A percentile compares a stretch with the other conserved stretches of the same genome.
phyloP scores from a whole-genome alignment of 164 flowering plant species.

The Berberis thunbergii region DNA sequence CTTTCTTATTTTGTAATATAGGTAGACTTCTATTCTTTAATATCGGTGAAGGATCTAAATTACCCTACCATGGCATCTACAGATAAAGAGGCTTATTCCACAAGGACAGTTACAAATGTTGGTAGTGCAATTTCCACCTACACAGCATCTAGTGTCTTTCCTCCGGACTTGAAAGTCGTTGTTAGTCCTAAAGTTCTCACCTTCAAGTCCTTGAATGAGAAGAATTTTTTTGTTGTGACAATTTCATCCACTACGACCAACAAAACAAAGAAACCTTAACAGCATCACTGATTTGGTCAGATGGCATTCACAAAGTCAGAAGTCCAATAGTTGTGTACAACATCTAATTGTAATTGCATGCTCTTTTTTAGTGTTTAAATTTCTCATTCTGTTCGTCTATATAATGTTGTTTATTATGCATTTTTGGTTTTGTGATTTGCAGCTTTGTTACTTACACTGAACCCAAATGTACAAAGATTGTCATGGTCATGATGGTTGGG shows the following conservation, averaged over 20 bases:
- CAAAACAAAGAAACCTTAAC: background rate
- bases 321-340: too few relatives aligned
- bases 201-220: background rate
- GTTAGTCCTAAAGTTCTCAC: background rate
- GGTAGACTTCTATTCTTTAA: too few relatives aligned
- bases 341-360: too few relatives aligned
- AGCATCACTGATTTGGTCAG: background rate
- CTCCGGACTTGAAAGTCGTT: background rate
- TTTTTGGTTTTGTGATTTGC: too few relatives aligned
- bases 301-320: too few relatives aligned
- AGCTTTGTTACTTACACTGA: too few relatives aligned
- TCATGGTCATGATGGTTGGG: too few relatives aligned
- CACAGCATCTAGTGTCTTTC: background rate
- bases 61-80: background rate
- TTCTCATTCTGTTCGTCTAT: too few relatives aligned
- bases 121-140: background rate
- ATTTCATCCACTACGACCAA: background rate
- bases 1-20: too few relatives aligned
- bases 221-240: background rate
- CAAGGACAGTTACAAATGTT: slow-evolving; percentile 1
- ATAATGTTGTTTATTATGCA: too few relatives aligned
- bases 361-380: too few relatives aligned
- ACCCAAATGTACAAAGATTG: too few relatives aligned
- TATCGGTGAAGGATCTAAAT: background rate
- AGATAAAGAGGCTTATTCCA: background rate